phyloP scores from a whole-genome alignment of 108 stramenopile species.

The Cyclotella baltica region DNA sequence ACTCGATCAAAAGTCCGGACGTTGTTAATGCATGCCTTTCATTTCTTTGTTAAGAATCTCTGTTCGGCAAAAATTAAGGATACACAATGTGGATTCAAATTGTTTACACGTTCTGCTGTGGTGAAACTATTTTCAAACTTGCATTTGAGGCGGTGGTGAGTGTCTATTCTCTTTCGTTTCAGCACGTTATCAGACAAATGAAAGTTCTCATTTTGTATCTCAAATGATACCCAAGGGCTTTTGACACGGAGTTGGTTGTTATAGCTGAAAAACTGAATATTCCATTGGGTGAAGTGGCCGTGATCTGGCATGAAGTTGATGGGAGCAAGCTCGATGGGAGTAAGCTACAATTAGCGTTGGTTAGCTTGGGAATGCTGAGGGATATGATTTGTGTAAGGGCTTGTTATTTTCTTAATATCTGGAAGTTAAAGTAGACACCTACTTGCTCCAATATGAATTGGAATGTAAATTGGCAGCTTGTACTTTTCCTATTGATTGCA shows the following conservation, averaged over 20 bases:
- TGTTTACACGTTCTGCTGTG: slow-evolving; percentile 66
- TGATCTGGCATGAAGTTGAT: slow-evolving; percentile 86
- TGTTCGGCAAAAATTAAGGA: slow-evolving; percentile 68
- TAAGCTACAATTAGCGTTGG: slow-evolving; percentile 65
- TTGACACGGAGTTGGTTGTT: slow-evolving; percentile 85
- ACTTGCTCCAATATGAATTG: too few species aligned
- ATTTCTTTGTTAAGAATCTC: slow-evolving; percentile 72
- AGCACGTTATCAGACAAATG: not conserved
- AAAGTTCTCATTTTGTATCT: not conserved
- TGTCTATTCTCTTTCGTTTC: not conserved
- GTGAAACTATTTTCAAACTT: slow-evolving; percentile 62
- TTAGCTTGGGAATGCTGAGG: slow-evolving; percentile 76
- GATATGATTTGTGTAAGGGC: slow-evolving; percentile 88
- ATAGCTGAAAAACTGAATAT: slow-evolving; percentile 55
- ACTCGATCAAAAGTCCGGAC: slow-evolving; percentile 72
- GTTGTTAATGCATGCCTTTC: slow-evolving; percentile 81
- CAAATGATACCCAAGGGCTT: slow-evolving; percentile 54
- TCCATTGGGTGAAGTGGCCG: slow-evolving; percentile 70
- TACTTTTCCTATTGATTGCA: too few species aligned
- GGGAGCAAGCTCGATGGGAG: slow-evolving; percentile 80
- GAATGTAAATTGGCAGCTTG: too few species aligned
- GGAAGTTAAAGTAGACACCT: slow-evolving; percentile 51
- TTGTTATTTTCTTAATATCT: slow-evolving; percentile 79
- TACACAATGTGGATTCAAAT: slow-evolving; percentile 90
- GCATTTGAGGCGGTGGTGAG: slow-evolving; percentile 73